Evolutionary conservation across 2,329 filamentous ascomycete species (phyloP), one percentile per base, ranked within the genome.

Genomic region (Fusarium sp.): DNA sequence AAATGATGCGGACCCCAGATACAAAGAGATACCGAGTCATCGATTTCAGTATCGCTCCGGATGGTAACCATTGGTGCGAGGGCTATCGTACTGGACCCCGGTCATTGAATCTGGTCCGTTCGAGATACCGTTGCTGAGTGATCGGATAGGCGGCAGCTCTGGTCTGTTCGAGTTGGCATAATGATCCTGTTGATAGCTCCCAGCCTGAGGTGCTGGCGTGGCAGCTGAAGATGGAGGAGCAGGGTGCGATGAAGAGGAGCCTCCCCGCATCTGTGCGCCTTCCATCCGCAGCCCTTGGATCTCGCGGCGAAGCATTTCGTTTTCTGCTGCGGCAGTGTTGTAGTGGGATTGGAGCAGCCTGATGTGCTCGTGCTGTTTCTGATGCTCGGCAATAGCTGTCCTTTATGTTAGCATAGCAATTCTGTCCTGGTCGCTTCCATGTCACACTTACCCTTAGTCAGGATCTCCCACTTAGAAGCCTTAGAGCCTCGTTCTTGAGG

Each of bases 391-490:
- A 59, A 90, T 90, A 19, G 88, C 88, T 89, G 64, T 33, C n/a
- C 9, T 17, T 26, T 3, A 15, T 14, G 54, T 71, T 62, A 74
- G 72, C 54, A 45, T 30, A 22, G n/a, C 24, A 17, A 4, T 28
- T 60, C 17, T 17, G 9, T 17, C 17, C 17, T 6, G 17, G 35
- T 13, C 32, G 13, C 41, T 15, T 20, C 15, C 14, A 13, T 48
- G 20, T 13, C 7, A 30, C 28, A 76, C 85, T 65, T 81, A 94
- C 92, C 91, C 83, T 95, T 95, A 4, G 91, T 94, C 17, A 96
- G 77, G 48, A 95, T 94, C 73, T 96, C 92, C 92, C 92, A 96
- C 73, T 96, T 96, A 70, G 92, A 94, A 0, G 92, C 92, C 77
- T 96, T 96, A 24, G 90, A 91, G 2, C 92, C 92, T 17, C 92